These are phyloP conservation scores for Arachis hypogaea DNA, from an alignment of 306 rosid species.

Conservation along the genomic window DNA sequence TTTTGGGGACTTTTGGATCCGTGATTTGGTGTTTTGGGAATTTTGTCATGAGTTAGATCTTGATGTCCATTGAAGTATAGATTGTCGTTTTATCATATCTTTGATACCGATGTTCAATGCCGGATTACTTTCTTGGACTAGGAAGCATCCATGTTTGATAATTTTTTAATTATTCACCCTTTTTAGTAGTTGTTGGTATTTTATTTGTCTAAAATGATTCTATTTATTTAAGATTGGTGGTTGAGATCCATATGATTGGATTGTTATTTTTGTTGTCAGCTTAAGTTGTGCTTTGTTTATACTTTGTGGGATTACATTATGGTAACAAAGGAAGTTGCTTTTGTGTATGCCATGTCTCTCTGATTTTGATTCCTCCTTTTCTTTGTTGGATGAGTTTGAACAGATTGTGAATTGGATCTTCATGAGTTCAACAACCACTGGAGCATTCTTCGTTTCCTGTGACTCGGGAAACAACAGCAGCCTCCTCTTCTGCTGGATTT, in stretches of 20 bases:
- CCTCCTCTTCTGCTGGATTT: constrained; percentile 81
- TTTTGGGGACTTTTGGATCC: neutral
- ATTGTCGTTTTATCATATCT: neutral
- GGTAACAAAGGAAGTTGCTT: neutral
- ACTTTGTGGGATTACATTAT: constrained; percentile 8
- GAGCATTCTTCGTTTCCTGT: constrained; percentile 90
- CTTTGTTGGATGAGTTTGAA: constrained; percentile 15
- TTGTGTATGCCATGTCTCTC: neutral
- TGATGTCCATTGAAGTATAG: neutral
- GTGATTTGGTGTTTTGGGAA: neutral
- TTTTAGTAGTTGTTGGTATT: neutral
- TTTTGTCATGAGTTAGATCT: constrained; percentile 31
- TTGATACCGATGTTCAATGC: constrained; percentile 4
- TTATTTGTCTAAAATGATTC: neutral
- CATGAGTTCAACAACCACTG: constrained; percentile 91
- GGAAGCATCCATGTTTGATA: neutral
- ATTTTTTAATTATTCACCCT: neutral
- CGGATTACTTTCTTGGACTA: neutral
- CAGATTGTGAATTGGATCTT: constrained; percentile 83
- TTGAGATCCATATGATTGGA: constrained; percentile 3
- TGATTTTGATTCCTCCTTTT: constrained; percentile 13
- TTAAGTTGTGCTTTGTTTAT: constrained; percentile 18
- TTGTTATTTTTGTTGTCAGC: neutral
- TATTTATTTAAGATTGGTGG: constrained; percentile 5
- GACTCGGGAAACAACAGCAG: constrained; percentile 85